phyloP scores from a whole-genome alignment of 2,329 filamentous ascomycete species.

The Pseudopithomyces maydicus region DNA sequence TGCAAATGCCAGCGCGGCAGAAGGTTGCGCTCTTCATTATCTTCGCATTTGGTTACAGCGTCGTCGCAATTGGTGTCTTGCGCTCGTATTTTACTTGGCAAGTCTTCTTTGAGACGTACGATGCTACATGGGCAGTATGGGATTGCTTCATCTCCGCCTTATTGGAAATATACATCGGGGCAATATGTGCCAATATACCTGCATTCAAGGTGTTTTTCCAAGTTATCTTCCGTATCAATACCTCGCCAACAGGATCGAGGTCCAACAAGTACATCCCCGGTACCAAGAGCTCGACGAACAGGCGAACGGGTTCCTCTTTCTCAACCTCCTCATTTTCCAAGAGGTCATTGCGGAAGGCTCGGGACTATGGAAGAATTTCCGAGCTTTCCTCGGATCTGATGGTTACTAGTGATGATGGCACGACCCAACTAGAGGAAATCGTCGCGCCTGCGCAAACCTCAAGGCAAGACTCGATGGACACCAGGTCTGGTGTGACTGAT shows the following conservation, averaged over 20 bases:
- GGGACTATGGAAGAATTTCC: constrained; percentile 28
- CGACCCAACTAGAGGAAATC: constrained; percentile 22
- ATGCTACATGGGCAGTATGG: constrained; percentile 34
- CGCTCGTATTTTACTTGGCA: constrained; percentile 34
- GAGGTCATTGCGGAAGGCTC: constrained; percentile 15
- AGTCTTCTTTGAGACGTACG: constrained; percentile 36
- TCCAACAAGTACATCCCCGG: constrained; percentile 2
- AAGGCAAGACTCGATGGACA: not conserved
- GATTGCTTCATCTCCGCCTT: constrained; percentile 24
- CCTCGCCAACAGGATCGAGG: constrained; percentile 13
- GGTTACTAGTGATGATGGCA: constrained; percentile 27
- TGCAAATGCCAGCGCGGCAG: constrained; percentile 33
- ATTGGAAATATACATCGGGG: constrained; percentile 36
- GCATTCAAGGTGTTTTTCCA: constrained; percentile 41
- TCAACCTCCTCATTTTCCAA: constrained; percentile 13
- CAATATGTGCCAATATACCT: constrained; percentile 38
- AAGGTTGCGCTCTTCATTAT: constrained; percentile 37
- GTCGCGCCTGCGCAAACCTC: not conserved
- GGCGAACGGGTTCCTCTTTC: not conserved
- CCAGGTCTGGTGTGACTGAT: not conserved
- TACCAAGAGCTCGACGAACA: not conserved
- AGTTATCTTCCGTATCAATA: constrained; percentile 30
- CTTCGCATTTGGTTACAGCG: constrained; percentile 38
- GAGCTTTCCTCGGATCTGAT: constrained; percentile 26
- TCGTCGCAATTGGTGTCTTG: constrained; percentile 26